Evolutionary conservation across 257 asterid genomes (phyloP).

Genomic region (Rehmannia glutinosa): DNA sequence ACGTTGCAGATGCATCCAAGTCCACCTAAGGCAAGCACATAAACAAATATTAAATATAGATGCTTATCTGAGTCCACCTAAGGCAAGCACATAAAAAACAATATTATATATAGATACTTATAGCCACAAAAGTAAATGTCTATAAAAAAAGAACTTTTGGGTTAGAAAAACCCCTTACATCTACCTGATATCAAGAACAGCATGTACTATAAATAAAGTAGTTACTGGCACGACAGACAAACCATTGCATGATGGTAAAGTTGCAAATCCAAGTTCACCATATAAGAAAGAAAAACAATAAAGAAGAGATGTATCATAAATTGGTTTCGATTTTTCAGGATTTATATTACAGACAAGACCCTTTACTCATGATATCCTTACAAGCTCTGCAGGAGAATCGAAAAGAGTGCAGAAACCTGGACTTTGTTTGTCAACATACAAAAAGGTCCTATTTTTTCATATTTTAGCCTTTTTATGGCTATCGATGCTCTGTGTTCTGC

Average conservation of each 20-base stretch:
- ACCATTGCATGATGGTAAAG: conserved; percentile 1
- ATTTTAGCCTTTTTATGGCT: no score
- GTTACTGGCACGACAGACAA: neutral
- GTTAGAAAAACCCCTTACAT: neutral
- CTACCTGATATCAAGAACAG: conserved; percentile 7
- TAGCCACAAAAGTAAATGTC: conserved; percentile 6
- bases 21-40: conserved; percentile 50
- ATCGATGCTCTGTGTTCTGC: no score
- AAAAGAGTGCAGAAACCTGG: no score
- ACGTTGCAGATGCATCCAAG: conserved; percentile 94
- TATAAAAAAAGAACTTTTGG: neutral
- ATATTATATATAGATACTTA: no score
- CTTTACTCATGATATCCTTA: no score
- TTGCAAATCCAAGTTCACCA: neutral
- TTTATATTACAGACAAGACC: neutral
- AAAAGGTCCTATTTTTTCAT: no score
- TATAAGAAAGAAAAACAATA: neutral
- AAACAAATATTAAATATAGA: conserved; percentile 6
- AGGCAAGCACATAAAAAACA: no score
- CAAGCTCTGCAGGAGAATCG: no score
- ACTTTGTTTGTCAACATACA: no score
- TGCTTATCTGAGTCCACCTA: no score
- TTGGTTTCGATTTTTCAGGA: neutral
- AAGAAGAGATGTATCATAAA: neutral
- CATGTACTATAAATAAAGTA: neutral